Base-by-base conservation (phyloP, 768 basidiomycete genomes). In the Trametes punicea region DNA sequence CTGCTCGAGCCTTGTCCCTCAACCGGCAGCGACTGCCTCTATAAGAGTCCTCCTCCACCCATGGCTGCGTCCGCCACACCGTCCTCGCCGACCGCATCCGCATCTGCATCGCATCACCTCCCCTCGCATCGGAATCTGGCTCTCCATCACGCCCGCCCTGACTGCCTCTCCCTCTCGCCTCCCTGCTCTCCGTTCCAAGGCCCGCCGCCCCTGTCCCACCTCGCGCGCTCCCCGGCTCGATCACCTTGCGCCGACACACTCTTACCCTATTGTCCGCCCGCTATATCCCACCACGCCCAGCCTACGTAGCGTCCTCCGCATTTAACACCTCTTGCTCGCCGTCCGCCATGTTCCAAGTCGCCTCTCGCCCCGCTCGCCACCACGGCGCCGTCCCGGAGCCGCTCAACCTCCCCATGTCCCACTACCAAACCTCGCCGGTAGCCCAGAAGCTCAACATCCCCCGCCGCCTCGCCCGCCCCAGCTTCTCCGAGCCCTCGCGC, bases 381-480 rank as follows among this genome's bases (percentile, higher is more conserved):
- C 57, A 63, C 54, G 58, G 57, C 52, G 47, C 54, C 40, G 40
- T 56, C 50, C 61, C 62, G 10, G 60, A 62, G 60, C 45, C 61
- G 6, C 63, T 62, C 56, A 54, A 59, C 55, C 61, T 64, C 49
- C 45, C 62, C 39, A 56, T 61, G 51, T 56, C 61, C 46, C 65
- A 61, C 59, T 55, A 59, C 49, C 40, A 50, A 30, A 54, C 56
- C 26, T 54, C 59, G 26, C 53, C 51, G 10, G 38, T 55, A 18
- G 55, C 45, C 52, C 59, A 58, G 40, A 72, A 67, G 62, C 76
- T 90, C 10, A 84, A 88, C 62, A 81, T 92, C n/a, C 90, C 89
- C n/a, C 82, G 89, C 54, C 83, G 76, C 31, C 83, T 92, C 41
- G 75, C 81, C 27, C 81, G 87, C 9, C 88, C 90, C 6, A 69